phyloP scores from a whole-genome alignment of 2,329 filamentous ascomycete genomes.

The Fusarium sarcochroum region DNA sequence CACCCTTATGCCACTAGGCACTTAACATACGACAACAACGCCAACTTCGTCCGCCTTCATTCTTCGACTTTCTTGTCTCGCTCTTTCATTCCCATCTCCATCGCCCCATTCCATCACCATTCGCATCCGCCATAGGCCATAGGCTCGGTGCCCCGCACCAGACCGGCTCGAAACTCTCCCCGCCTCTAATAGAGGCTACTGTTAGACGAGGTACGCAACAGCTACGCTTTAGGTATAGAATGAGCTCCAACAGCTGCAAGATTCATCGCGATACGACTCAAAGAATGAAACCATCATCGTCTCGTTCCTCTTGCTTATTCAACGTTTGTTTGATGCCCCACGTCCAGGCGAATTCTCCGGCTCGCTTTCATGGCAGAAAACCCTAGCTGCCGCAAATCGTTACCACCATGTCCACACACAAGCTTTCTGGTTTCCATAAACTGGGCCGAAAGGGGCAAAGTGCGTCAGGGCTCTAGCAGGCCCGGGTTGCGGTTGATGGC shows the following conservation, averaged over 20 bases:
- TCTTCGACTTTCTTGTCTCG: constrained; percentile 31
- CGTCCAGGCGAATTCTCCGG: constrained; percentile 14
- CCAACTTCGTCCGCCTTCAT: constrained; percentile 37
- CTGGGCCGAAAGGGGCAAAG: constrained; percentile 37
- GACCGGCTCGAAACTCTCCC: constrained; percentile 37
- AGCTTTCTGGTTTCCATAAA: constrained; percentile 35
- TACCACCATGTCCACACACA: constrained; percentile 18
- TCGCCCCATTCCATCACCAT: constrained; percentile 37
- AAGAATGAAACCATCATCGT: constrained; percentile 25
- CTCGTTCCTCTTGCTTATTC: constrained; percentile 1
- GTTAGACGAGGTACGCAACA: constrained; percentile 17
- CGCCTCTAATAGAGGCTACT: constrained; percentile 30
- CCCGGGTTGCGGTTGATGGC: constrained; percentile 12
- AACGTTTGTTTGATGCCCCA: constrained; percentile 1
- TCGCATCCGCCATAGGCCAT: constrained; percentile 30
- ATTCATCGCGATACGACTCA: constrained; percentile 11
- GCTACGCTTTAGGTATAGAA: constrained; percentile 42
- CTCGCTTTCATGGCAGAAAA: constrained; percentile 9
- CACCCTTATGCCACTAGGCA: constrained; percentile 1
- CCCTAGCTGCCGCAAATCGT: constrained; percentile 14
- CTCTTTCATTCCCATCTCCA: constrained; percentile 33
- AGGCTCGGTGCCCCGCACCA: constrained; percentile 35
- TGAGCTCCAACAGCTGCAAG: constrained; percentile 16
- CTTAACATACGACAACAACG: background rate
- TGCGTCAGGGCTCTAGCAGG: constrained; percentile 9